Percentiles rank a stretch among this genome's conserved stretches.
phyloP scores from a whole-genome alignment of 306 rosid species.

The Canavalia gladiata region DNA sequence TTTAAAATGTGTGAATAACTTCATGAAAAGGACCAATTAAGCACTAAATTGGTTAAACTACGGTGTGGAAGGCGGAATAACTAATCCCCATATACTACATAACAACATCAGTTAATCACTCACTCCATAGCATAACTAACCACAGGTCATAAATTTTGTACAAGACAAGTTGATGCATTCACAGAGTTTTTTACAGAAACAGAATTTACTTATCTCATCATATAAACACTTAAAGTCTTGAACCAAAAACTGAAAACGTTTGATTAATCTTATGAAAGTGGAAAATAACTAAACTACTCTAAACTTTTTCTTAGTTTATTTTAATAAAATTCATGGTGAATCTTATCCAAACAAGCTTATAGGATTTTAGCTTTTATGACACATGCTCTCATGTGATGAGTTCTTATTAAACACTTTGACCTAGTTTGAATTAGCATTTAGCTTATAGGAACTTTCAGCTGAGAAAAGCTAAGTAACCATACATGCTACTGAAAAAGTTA shows the following conservation, averaged over 20 bases:
- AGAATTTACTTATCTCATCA: not conserved
- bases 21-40: conserved; percentile 29
- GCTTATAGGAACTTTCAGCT: no score
- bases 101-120: conserved; percentile 9
- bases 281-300: no score
- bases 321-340: not conserved
- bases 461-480: no score
- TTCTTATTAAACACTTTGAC: no score
- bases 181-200: not conserved
- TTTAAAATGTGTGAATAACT: conserved; percentile 4
- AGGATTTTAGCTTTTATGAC: no score
- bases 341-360: not conserved
- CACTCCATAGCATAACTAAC: not conserved
- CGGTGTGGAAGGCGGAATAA: conserved; percentile 11
- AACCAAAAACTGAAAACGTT: no score
- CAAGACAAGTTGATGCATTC: conserved; percentile 12
- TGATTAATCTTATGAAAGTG: no score
- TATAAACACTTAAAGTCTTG: not conserved
- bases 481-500: no score
- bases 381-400: no score
- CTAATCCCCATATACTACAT: not conserved
- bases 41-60: not conserved
- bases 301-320: not conserved
- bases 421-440: no score
- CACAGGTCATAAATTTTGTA: not conserved